Conservation (phyloP, 164 flowering plant species). For the Chimonanthus praecox region DNA sequence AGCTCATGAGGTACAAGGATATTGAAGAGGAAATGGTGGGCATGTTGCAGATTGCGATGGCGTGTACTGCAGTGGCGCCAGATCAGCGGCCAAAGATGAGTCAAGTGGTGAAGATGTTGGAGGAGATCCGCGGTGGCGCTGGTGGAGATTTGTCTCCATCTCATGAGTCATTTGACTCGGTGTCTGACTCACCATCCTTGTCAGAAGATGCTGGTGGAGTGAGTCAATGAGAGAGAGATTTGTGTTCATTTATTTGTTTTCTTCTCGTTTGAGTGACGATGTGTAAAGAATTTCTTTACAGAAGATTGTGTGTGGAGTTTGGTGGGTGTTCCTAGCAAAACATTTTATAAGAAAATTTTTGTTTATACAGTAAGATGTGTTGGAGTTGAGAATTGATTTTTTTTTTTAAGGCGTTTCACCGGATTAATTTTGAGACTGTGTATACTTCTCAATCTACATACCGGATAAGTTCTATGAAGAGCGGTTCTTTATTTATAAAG, state of each 20-base stretch:
- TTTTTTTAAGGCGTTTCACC: too few species aligned
- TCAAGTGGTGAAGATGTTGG: conserved; percentile 65
- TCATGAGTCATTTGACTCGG: conserved; percentile 47
- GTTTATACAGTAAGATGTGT: not conserved
- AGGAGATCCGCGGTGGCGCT: conserved; percentile 50
- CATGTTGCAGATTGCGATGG: conserved; percentile 69
- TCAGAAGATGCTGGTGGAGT: conserved; percentile 53
- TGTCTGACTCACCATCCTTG: conserved; percentile 62
- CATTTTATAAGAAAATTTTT: too few species aligned
- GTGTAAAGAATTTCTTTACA: not conserved
- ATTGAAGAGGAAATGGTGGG: conserved; percentile 94
- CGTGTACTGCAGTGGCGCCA: conserved; percentile 49
- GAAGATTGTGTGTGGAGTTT: not conserved
- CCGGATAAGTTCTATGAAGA: too few species aligned
- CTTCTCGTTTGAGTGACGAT: not conserved
- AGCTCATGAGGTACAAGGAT: conserved; percentile 85
- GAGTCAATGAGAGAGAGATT: conserved; percentile 27
- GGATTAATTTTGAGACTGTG: too few species aligned
- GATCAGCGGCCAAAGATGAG: conserved; percentile 75
- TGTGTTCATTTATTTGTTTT: not conserved
- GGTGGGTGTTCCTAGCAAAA: not conserved
- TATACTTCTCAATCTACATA: too few species aligned
- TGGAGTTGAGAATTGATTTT: too few species aligned
- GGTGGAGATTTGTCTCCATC: conserved; percentile 53
- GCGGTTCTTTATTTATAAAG: too few species aligned